Base-by-base conservation (phyloP, 2,329 filamentous ascomycete genomes). In the Hypoxylon sp. region DNA sequence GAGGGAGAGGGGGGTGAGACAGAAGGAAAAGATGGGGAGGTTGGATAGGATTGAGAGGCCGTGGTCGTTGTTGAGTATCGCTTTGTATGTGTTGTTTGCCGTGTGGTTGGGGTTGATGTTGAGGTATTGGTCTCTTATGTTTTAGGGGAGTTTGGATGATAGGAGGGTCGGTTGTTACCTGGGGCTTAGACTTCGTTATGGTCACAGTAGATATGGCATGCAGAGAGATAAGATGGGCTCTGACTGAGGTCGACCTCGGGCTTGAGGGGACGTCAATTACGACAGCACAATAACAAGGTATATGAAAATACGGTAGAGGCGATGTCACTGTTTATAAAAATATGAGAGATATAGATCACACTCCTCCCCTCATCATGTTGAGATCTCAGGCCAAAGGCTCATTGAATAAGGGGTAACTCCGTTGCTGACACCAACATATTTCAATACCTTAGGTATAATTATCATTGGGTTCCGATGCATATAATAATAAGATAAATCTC, bases 21-120 rank as follows among this genome's bases (percentile, higher is more conserved):
- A 68, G 68, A 65, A 55, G 41, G n/a, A 23, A 29, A 45, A 2
- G 58, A 71, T 63, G 51, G 51, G 39, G 1, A 46, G 53, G 39
- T 23, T 74, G 46, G 71, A 74, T 64, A 62, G 23, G 41, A 65
- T 73, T 23, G 55, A 62, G 7, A 54, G 29, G n/a, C 69, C 70
- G 9, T n/a, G 41, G 45, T 53, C 30, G 8, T 30, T 23, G 1
- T 46, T 25, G 8, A 19, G 5, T n/a, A 11, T 23, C 16, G 5
- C 48, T 34, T 9, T 47, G 16, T 50, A n/a, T 32, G 3, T 51
- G n/a, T 4, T 62, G 46, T 14, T 67, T 2, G 34, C 48, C 2
- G 11, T 45, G 9, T 47, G 12, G 21, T n/a, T 63, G 25, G 29
- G 45, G 5, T 11, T 57, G 2, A 7, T 69, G 6, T 30, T 65